These are phyloP conservation scores for Beverwykella pulmonaria DNA, from an alignment of 495 filamentous ascomycete species.

Conservation along the genomic window DNA sequence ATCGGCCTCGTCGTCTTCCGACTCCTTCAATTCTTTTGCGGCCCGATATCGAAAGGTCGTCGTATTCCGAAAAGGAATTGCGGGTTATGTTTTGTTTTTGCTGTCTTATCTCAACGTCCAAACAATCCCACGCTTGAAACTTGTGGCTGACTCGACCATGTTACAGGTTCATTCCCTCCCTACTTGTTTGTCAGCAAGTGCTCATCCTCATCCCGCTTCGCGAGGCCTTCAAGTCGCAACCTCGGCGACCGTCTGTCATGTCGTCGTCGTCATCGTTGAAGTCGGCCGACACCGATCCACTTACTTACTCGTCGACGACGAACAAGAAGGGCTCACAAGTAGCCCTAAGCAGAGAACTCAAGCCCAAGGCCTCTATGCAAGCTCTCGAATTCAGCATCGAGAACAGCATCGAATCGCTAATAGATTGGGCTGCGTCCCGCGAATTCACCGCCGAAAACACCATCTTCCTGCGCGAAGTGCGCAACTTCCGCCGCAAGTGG, in stretches of 20 bases:
- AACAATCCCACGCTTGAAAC: neutral
- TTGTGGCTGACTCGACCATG: conserved; percentile 16
- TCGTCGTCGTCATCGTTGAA: conserved; percentile 12
- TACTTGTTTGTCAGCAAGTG: conserved; percentile 42
- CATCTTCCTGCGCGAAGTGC: conserved; percentile 44
- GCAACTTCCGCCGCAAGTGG: conserved; percentile 44
- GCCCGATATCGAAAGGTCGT: neutral
- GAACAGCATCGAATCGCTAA: conserved; percentile 41
- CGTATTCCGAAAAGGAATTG: neutral
- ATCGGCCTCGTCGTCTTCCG: conserved; percentile 5
- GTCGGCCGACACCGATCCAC: neutral
- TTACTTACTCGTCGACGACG: neutral
- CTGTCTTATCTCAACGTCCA: neutral
- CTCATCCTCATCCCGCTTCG: conserved; percentile 42
- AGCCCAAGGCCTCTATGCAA: conserved; percentile 41
- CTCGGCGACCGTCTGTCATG: conserved; percentile 6
- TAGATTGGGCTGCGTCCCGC: conserved; percentile 38
- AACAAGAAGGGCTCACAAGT: conserved; percentile 11
- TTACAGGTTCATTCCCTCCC: conserved; percentile 43
- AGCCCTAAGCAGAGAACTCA: conserved; percentile 14
- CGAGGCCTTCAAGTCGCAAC: conserved; percentile 33
- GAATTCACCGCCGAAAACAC: conserved; percentile 48
- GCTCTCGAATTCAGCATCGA: conserved; percentile 39
- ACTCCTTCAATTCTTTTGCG: neutral
- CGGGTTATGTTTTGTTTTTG: neutral